A percentile compares a stretch with the other conserved stretches of the same genome.
These are phyloP conservation scores for Rhizophora mangle DNA, from an alignment of 345 rosid genomes.

Conservation along the genomic window DNA sequence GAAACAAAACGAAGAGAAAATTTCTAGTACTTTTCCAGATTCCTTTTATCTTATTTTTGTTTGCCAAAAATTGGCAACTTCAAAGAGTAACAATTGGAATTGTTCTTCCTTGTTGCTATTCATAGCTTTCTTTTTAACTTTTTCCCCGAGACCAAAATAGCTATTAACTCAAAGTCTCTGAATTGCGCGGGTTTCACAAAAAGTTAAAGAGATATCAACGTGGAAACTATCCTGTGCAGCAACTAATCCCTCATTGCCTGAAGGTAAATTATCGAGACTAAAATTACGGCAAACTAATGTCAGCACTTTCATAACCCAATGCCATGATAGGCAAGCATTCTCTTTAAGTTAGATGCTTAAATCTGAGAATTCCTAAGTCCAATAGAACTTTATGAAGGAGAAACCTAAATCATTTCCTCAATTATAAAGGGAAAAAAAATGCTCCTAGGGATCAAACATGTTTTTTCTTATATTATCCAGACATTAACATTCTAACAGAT, in stretches of 20 bases:
- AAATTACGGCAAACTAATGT: constrained; percentile 2
- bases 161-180: no score
- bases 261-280: not conserved
- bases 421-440: constrained; percentile 14
- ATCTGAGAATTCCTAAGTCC: not conserved
- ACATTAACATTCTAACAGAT: not conserved
- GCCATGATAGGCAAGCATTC: constrained; percentile 11
- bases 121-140: no score
- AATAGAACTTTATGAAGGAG: constrained; percentile 5
- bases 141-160: no score
- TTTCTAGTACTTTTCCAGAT: no score
- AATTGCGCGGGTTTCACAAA: no score
- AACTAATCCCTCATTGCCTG: not conserved
- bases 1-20: no score
- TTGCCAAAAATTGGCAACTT: no score
- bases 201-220: not conserved
- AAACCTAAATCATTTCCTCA: constrained; percentile 2
- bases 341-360: not conserved
- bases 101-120: no score
- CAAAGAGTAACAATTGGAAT: no score
- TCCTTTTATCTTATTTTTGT: no score
- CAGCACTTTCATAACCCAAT: not conserved
- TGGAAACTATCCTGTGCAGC: not conserved
- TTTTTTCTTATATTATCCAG: constrained; percentile 17
- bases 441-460: constrained; percentile 12